Evolutionary conservation across 805 yeast genomes (phyloP), one percentile per base, ranked within the genome.

Genomic region (Metschnikowia baotianmanensis): DNA sequence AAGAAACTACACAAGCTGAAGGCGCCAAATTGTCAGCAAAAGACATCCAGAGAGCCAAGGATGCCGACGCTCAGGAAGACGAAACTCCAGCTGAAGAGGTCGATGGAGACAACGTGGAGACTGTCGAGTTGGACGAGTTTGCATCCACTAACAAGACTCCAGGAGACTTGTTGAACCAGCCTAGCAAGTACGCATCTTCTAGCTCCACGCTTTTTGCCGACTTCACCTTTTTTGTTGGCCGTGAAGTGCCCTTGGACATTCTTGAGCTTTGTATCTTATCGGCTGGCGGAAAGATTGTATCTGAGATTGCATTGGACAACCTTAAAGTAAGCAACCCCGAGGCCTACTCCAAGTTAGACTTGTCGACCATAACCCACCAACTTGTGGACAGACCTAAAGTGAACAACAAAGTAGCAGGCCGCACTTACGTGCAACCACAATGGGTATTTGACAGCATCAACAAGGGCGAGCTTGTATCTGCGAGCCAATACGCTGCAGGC

Each of bases 391-490:
- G 99, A 65, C 98, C 99, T 22, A 82, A 80, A 56, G 64, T 91
- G 31, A 60, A 74, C 21, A 74, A 78, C 48, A 86, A 82, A 60
- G 87, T 89, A 31, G 84, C 88, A 46, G 96, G 96, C 37, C 80
- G 98, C 71, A 86, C 95, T 0, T 93, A 93, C 59, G 63, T 91
- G 34, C 99, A 93, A 69, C 99, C 99, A 15, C 99, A 93, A 72
- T 93, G 99, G 99, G 74, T 93, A 22, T 90, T 93, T 62, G 99
- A 93, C 62, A 82, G 84, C 57, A 69, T 93, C 46, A 93, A 93
- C 70, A 83, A 84, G 65, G 77, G 79, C 36, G 72, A 77, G 45
- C 72, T 93, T 46, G 71, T 85, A 45, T 79, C 93, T 15, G 96
- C 87, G 17, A 81, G 83, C 40, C 74, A 74, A 40, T 93, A 93